Evolutionary conservation across 768 basidiomycete genomes (phyloP).

Genomic region (Gloeostereum incarnatum): DNA sequence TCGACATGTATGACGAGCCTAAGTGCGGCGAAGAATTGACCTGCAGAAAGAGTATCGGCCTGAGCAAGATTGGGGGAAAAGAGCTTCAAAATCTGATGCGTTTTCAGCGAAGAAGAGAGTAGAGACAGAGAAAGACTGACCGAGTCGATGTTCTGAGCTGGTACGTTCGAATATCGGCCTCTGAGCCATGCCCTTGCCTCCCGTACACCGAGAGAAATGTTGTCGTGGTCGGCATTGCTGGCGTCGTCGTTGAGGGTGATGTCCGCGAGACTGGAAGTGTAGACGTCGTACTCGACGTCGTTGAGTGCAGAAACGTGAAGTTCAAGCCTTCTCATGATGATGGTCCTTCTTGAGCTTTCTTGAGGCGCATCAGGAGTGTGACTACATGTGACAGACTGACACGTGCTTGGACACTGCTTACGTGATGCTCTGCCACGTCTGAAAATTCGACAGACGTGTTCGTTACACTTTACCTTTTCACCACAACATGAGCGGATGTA

Average conservation of each 20-base stretch:
- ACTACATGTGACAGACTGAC: not conserved
- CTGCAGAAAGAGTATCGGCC: slow-evolving; percentile 47
- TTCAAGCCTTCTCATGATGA: slow-evolving; percentile 1
- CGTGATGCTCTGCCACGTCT: not conserved
- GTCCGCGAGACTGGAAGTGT: slow-evolving; percentile 51
- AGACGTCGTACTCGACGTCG: slow-evolving; percentile 60
- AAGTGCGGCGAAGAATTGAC: slow-evolving; percentile 71
- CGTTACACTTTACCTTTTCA: slow-evolving; percentile 7
- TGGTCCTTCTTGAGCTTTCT: too few relatives aligned
- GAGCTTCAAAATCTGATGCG: slow-evolving; percentile 48
- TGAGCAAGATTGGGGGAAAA: slow-evolving; percentile 49
- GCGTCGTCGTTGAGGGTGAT: slow-evolving; percentile 28
- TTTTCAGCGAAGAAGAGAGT: slow-evolving; percentile 3
- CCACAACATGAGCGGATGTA: slow-evolving; percentile 73
- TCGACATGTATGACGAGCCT: slow-evolving; percentile 57
- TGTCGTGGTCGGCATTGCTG: slow-evolving; percentile 43
- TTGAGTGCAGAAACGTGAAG: slow-evolving; percentile 73
- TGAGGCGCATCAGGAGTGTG: not conserved
- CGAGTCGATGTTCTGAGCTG: slow-evolving; percentile 44
- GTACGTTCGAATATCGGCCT: slow-evolving; percentile 53
- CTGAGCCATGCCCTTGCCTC: slow-evolving; percentile 72
- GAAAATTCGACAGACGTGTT: not conserved
- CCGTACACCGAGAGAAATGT: slow-evolving; percentile 42
- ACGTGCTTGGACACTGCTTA: too few relatives aligned
- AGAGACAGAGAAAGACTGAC: slow-evolving; percentile 26